Base-by-base conservation (phyloP, 2,329 filamentous ascomycete species). In the Epichloe aotearoae region DNA sequence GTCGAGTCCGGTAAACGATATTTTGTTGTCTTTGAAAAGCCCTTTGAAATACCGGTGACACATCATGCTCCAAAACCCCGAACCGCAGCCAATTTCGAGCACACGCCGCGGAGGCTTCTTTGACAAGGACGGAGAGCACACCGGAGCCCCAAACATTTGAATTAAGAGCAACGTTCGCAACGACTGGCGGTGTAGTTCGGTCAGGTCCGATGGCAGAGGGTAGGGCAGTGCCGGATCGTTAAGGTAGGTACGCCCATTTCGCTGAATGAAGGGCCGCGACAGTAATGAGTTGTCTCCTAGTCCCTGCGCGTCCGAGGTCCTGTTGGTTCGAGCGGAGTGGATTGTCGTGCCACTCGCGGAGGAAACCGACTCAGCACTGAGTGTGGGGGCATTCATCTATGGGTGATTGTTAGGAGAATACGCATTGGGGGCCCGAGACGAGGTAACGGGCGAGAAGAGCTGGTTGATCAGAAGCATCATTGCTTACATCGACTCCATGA, bases 11-110 rank as follows among this genome's bases (percentile, higher is more conserved):
- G 84, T 87, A 62, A 94, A 95, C 5, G 80, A 79, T 20, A 94
- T 82, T 53, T 82, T 75, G 4, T 74, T 69, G 61, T 85, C 78
- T 73, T 46, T 79, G 30, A 30, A 30, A 4, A 30, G 30, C 8
- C 30, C 75, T 51, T 77, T 74, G 62, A 90, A 88, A 66, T 87
- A 85, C 37, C 87, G 80, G 65, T 95, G 85, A 64, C 88, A 94
- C 72, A 88, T 82, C 67, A 86, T 84, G 58, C 86, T 90, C 90
- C 90, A 96, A 63, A 94, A 86, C 23, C 82, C 91, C 19, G 85
- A 85, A 17, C 90, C 90, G 65, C 91, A 97, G 33, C 83, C 89
- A 36, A 96, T 69, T 62, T 97, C 91, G 23, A 97, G 74, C 30
- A 97, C 84, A 56, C 82, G 83, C 59, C 76, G 76, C 0, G 90